Evolutionary conservation across 2,329 filamentous ascomycete species (phyloP).

Genomic region (Zymoseptoria tritici): DNA sequence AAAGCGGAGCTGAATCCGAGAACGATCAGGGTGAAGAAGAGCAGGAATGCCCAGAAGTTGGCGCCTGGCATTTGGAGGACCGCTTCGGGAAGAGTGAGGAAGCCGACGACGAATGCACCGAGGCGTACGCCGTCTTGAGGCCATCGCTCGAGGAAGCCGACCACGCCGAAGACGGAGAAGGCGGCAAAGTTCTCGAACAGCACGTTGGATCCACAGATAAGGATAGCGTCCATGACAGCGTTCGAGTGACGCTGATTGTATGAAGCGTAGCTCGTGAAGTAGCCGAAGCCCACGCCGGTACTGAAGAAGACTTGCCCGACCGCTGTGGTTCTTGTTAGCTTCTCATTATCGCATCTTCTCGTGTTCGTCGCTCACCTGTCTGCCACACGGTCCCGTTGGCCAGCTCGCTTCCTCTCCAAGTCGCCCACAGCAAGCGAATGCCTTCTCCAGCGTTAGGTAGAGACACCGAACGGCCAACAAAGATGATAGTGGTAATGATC

Average conservation of each 20-base stretch:
- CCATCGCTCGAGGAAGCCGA: slow-evolving; percentile 42
- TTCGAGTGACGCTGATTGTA: slow-evolving; percentile 52
- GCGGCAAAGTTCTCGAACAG: slow-evolving; percentile 49
- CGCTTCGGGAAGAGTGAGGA: slow-evolving; percentile 51
- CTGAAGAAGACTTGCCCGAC: slow-evolving; percentile 49
- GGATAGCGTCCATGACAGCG: slow-evolving; percentile 51
- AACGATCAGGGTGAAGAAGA: slow-evolving; percentile 53
- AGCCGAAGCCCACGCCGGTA: slow-evolving; percentile 44
- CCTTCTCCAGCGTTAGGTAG: slow-evolving; percentile 48
- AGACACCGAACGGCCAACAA: slow-evolving; percentile 49
- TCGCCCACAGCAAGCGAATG: slow-evolving; percentile 45
- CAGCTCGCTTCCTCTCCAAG: slow-evolving; percentile 45
- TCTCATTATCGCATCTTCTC: background rate
- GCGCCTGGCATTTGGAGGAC: slow-evolving; percentile 50
- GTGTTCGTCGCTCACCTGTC: slow-evolving; percentile 24
- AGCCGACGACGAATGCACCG: slow-evolving; percentile 51
- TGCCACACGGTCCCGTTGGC: slow-evolving; percentile 50
- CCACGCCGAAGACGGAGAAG: slow-evolving; percentile 49
- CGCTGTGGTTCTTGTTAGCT: slow-evolving; percentile 26
- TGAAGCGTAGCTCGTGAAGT: slow-evolving; percentile 52
- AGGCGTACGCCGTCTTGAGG: slow-evolving; percentile 39
- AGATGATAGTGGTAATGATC: slow-evolving; percentile 49
- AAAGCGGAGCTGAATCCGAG: slow-evolving; percentile 53
- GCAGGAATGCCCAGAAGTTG: slow-evolving; percentile 51
- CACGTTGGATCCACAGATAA: slow-evolving; percentile 49